Evolutionary conservation across 2,329 filamentous ascomycete genomes (phyloP).

Genomic region (Colletotrichum incanum): DNA sequence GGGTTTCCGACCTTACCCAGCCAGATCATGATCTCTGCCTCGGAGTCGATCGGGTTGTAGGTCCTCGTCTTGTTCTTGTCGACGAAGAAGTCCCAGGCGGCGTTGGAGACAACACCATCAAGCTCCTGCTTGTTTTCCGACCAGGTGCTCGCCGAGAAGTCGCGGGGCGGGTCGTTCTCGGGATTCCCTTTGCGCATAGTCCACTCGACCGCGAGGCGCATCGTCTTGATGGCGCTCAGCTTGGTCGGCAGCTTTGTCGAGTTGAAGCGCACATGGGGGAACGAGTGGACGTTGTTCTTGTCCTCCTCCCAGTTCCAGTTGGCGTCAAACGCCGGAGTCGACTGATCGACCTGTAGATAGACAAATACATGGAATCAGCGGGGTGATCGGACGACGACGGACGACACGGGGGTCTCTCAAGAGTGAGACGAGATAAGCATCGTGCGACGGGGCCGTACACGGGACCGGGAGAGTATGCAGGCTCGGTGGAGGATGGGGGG

Average conservation of each 20-base stretch:
- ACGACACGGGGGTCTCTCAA: too few species aligned
- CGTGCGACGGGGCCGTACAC: background rate
- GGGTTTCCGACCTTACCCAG: slow-evolving; percentile 49
- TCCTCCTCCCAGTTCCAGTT: slow-evolving; percentile 52
- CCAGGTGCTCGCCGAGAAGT: slow-evolving; percentile 42
- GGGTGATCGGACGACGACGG: background rate
- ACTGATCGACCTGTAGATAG: slow-evolving; percentile 46
- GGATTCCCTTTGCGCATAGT: slow-evolving; percentile 49
- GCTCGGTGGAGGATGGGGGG: background rate
- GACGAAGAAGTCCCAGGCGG: slow-evolving; percentile 53
- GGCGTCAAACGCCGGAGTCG: slow-evolving; percentile 50
- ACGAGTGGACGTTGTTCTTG: slow-evolving; percentile 50
- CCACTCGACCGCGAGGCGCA: slow-evolving; percentile 49
- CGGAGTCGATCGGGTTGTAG: slow-evolving; percentile 48
- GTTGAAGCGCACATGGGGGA: slow-evolving; percentile 52
- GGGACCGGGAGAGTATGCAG: background rate
- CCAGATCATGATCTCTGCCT: slow-evolving; percentile 55
- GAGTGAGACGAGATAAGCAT: background rate
- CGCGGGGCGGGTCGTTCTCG: slow-evolving; percentile 43
- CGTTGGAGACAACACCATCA: slow-evolving; percentile 48
- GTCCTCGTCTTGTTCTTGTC: slow-evolving; percentile 48
- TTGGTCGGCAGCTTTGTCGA: slow-evolving; percentile 47
- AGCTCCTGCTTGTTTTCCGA: slow-evolving; percentile 47
- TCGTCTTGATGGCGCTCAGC: slow-evolving; percentile 50
- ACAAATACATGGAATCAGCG: background rate